These are phyloP conservation scores for Psilocybe subaeruginosa DNA, from an alignment of 768 basidiomycete species.

Conservation along the genomic window DNA sequence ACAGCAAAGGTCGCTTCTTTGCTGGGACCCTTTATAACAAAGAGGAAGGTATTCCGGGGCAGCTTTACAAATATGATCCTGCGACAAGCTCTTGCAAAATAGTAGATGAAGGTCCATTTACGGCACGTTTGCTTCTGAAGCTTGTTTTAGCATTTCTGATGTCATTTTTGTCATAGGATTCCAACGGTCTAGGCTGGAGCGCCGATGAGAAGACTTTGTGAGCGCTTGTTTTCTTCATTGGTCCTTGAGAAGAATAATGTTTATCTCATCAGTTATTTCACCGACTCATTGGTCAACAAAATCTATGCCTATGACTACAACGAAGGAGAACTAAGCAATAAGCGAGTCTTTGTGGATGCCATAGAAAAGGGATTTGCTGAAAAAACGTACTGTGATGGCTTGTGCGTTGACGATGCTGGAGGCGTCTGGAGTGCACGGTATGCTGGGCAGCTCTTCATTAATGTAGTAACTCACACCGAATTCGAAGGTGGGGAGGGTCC, in stretches of 20 bases:
- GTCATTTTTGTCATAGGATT: slow-evolving; percentile 43
- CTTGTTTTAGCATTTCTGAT: slow-evolving; percentile 10
- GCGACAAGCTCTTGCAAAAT: slow-evolving; percentile 44
- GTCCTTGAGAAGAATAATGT: slow-evolving; percentile 4
- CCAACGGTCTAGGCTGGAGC: slow-evolving; percentile 69
- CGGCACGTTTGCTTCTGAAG: slow-evolving; percentile 38
- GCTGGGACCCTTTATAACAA: slow-evolving; percentile 64
- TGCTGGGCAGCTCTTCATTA: slow-evolving; percentile 5
- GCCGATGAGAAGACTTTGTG: slow-evolving; percentile 64
- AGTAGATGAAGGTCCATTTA: slow-evolving; percentile 68
- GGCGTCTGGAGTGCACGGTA: slow-evolving; percentile 67
- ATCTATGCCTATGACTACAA: slow-evolving; percentile 73
- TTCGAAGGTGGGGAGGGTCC: slow-evolving; percentile 64
- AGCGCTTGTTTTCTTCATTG: slow-evolving; percentile 19
- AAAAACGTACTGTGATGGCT: slow-evolving; percentile 62
- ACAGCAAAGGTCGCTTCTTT: slow-evolving; percentile 64
- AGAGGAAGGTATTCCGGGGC: slow-evolving; percentile 53
- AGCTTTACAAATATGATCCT: slow-evolving; percentile 64
- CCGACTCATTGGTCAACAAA: slow-evolving; percentile 65
- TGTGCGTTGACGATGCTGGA: slow-evolving; percentile 67
- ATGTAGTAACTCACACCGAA: slow-evolving; percentile 10
- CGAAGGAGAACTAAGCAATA: slow-evolving; percentile 57
- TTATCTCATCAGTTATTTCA: slow-evolving; percentile 59
- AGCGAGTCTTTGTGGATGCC: slow-evolving; percentile 60
- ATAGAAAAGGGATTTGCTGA: slow-evolving; percentile 52